Evolutionary conservation across 1,139 yeast genomes (phyloP).

Genomic region (Hemisphaericaspora subhashii): DNA sequence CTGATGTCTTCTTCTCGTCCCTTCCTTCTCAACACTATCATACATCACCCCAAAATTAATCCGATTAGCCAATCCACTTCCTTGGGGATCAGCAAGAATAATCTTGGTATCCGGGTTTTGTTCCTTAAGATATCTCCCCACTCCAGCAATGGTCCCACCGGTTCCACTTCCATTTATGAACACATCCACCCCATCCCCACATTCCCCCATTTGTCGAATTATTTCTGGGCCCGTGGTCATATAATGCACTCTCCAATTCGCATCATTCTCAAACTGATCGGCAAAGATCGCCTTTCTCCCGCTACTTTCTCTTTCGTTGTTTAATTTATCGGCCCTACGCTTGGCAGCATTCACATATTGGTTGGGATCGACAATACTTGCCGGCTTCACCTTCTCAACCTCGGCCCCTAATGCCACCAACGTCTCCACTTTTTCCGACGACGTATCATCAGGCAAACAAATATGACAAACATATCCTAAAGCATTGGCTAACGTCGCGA

Average conservation of each 20-base stretch:
- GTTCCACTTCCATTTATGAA: slow-evolving; percentile 80
- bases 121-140: slow-evolving; percentile 68
- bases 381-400: slow-evolving; percentile 89
- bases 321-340: slow-evolving; percentile 56
- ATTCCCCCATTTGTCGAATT: slow-evolving; percentile 65
- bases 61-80: slow-evolving; percentile 85
- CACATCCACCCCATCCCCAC: slow-evolving; percentile 53
- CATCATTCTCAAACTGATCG: slow-evolving; percentile 92
- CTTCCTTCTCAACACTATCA: slow-evolving; percentile 84
- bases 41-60: slow-evolving; percentile 92
- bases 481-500: slow-evolving; percentile 85
- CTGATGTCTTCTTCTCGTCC: slow-evolving; percentile 91
- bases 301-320: slow-evolving; percentile 38
- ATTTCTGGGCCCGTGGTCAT: slow-evolving; percentile 90
- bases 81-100: slow-evolving; percentile 91
- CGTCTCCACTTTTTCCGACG: slow-evolving; percentile 74
- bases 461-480: slow-evolving; percentile 88
- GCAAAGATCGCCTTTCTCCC: slow-evolving; percentile 72
- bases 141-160: slow-evolving; percentile 88
- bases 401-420: slow-evolving; percentile 76
- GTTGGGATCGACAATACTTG: slow-evolving; percentile 88
- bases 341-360: slow-evolving; percentile 92
- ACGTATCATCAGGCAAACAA: slow-evolving; percentile 93
- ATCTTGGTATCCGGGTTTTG: slow-evolving; percentile 36
- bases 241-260: slow-evolving; percentile 85